Base-by-base conservation (phyloP, 2,329 filamentous ascomycete genomes). In the Grosmannia serpens region DNA sequence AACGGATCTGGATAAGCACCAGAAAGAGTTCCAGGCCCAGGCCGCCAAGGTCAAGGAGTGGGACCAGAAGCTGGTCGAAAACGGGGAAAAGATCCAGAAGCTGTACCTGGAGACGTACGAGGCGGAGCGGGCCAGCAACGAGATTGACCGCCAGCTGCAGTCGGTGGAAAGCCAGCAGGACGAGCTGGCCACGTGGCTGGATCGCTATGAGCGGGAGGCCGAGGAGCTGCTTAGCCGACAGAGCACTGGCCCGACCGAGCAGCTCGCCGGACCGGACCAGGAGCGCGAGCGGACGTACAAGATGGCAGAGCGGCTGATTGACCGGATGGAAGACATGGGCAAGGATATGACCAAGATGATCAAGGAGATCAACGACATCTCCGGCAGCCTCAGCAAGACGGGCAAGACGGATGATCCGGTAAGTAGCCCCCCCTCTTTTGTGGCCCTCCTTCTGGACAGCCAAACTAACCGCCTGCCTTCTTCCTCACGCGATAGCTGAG, bases 261-360 rank as follows among this genome's bases (percentile, higher is more conserved):
- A 86, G 57, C 77, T 95, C 41, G 83, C 89, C 60, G 94, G 92
- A 9, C 91, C 92, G 4, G 95, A 99, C 69, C 90, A 95, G 72
- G 94, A 99, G 75, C 85, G 94, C 53, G 94, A 99, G 78, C 83
- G 88, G 70, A 97, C 92, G 64, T 96, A 97, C 76, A 95, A 96
- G 79, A 77, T 95, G 56, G 94, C 94, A 1, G 94, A 99, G 78
- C 94, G 90, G 72, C 80, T 96, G 63, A 90, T 90, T 13, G 89
- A 95, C 69, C 85, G 89, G 64, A 78, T 99, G 63, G 91, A 95
- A 59, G 91, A 95, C 66, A 95, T 97, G 84, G 91, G 90, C 68
- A 89, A 90, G 69, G 91, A 96, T 69, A 78, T 99, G 62, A 85
- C 84, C 53, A 92, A 90, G 74, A 97, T 99, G 91, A 95, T 99